Base-by-base conservation (phyloP, 2,329 filamentous ascomycete genomes). In the Podosphaera leucotricha region DNA sequence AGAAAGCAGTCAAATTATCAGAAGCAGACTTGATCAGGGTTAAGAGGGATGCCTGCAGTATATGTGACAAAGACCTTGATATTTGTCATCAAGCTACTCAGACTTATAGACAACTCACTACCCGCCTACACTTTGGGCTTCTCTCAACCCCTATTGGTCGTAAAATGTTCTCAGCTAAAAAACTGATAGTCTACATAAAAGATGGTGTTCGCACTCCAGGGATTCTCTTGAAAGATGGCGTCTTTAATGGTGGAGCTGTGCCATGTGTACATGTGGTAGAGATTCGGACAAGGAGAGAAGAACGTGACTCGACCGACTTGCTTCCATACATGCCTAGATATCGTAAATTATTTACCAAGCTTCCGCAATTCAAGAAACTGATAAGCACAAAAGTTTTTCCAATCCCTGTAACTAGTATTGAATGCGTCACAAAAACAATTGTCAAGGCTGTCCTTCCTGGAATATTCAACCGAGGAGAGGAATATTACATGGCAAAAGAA, bases 21-120 rank as follows among this genome's bases (percentile, higher is more conserved):
- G 86, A 98, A 59, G 86, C 83, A 3, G 87, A 92, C 62, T 63
- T 98, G 45, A 84, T 77, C 44, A 92, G 87, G 62, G 74, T 95
- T 56, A 92, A 87, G 61, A 71, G 87, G 11, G 83, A 93, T 54
- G 61, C 78, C 18, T 98, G 90, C 59, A 64, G 73, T 20, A 75
- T 80, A 22, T 98, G 90, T 57, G 83, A 93, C 57, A 63, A 70
- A 36, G 75, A 84, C 52, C 70, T 98, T 53, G 80, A 86, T 49
- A 64, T 68, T 44, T 92, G 82, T 52, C 87, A 95, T 57, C 70
- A 80, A 52, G 79, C 84, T 1, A 76, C 82, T 2, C 77, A 93
- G 60, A 75, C 81, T 48, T 92, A 77, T 57, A 78, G 80, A 55
- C 71, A 75, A 47, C 64, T 90, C n/a, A 93, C 85, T 0, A 66